Conservation (phyloP, 108 stramenopile genomes). For the Stephanodiscus minutulus region DNA sequence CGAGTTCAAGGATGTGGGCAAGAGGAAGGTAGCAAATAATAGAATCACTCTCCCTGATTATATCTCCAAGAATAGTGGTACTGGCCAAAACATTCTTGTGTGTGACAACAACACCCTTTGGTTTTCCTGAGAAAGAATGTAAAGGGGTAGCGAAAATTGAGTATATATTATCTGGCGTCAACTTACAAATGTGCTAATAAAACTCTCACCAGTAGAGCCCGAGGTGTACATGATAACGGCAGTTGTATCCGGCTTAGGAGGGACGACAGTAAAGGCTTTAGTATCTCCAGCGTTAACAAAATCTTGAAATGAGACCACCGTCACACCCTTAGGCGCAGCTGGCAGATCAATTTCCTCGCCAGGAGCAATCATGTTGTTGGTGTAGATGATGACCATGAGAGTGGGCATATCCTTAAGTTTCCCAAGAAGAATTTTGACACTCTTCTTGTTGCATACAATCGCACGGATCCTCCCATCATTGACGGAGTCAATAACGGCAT, state of each 20-base stretch:
- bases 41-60: slow-evolving; percentile 43
- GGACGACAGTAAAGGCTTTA: slow-evolving; percentile 63
- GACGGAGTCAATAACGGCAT: slow-evolving; percentile 88
- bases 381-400: slow-evolving; percentile 85
- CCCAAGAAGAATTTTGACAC: slow-evolving; percentile 59
- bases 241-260: slow-evolving; percentile 75
- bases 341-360: slow-evolving; percentile 63
- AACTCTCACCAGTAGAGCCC: slow-evolving; percentile 85
- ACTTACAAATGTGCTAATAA: not conserved
- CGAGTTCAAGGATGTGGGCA: slow-evolving; percentile 91
- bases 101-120: slow-evolving; percentile 96
- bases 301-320: slow-evolving; percentile 74
- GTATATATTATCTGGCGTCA: not conserved
- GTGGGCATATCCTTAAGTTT: slow-evolving; percentile 71
- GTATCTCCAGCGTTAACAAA: slow-evolving; percentile 77
- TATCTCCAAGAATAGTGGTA: slow-evolving; percentile 26
- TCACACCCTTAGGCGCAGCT: slow-evolving; percentile 46
- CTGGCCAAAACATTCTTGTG: slow-evolving; percentile 84
- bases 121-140: slow-evolving; percentile 79
- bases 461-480: slow-evolving; percentile 77
- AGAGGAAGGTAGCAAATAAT: slow-evolving; percentile 76
- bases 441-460: slow-evolving; percentile 85
- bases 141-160: not conserved
- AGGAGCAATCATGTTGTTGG: slow-evolving; percentile 72
- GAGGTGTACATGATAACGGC: slow-evolving; percentile 98